Base-by-base conservation (phyloP, 331 rosid genomes). In the Stylosanthes scabra region DNA sequence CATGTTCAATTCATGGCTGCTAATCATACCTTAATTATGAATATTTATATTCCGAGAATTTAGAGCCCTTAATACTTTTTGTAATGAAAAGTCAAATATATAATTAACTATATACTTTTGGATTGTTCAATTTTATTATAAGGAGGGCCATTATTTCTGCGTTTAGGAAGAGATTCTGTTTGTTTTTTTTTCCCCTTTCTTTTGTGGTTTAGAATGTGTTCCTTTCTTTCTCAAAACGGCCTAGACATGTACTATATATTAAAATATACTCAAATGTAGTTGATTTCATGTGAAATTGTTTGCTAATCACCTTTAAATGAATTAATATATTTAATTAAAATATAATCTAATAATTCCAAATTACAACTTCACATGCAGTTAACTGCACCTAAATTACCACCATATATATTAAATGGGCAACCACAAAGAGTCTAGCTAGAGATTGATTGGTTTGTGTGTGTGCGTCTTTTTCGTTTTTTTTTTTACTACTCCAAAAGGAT, bases 171-270 rank as follows among this genome's bases (percentile, higher is more conserved):
- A 60, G 69, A 66, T 79, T 71, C 69, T 59, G 10, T 56, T 42
- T 37, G 13, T 39, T 59, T 71, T 65, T 25, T 67, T 20, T 20
- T 20, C 0, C 25, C 25, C 25, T 20, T 20, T 50, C 50, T 71
- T n/a, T 68, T 4, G 71, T 45, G 63, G 73, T 45, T 54, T 20
- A 11, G 51, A 76, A 11, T 52, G 51, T 54, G 56, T 74, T 28
- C 20, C 65, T 25, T 27, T n/a, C 16, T 62, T 50, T 41, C 60
- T 60, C 55, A 28, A 7, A 27, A 54, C 39, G 11, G 59, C 66
- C 72, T 8, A 12, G 40, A 56, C 74, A 29, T 46, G 56, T 40
- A 47, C 13, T 44, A 20, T 20, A 20, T 20, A 20, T n/a, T n/a
- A n/a, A n/a, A n/a, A n/a, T n/a, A 20, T 20, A 20, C 1, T 20